phyloP scores from a whole-genome alignment of 2,329 filamentous ascomycete genomes.

The Pleoardoris graminearum region DNA sequence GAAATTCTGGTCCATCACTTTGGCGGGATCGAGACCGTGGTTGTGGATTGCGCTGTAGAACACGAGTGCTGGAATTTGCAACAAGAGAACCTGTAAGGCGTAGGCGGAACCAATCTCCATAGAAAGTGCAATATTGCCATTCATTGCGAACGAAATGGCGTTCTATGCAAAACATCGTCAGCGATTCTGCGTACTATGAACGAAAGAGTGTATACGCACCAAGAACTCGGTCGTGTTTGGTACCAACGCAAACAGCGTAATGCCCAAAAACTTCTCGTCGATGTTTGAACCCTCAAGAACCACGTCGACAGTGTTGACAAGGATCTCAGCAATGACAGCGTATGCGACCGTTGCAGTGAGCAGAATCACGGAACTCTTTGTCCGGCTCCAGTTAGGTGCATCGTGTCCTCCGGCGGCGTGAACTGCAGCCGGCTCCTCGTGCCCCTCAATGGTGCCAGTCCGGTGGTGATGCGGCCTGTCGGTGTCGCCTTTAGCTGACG shows the following conservation, averaged over 20 bases:
- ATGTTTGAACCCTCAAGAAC: slow-evolving; percentile 88
- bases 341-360: slow-evolving; percentile 89
- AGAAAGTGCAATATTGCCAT: slow-evolving; percentile 95
- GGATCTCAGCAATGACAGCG: slow-evolving; percentile 94
- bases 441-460: slow-evolving; percentile 46
- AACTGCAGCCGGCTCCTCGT: slow-evolving; percentile 54
- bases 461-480: slow-evolving; percentile 46
- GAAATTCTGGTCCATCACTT: slow-evolving; percentile 68
- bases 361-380: slow-evolving; percentile 87
- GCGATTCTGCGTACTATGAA: no score
- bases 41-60: slow-evolving; percentile 82
- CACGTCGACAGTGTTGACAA: slow-evolving; percentile 97
- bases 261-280: slow-evolving; percentile 95
- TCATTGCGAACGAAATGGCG: slow-evolving; percentile 99
- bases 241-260: slow-evolving; percentile 93
- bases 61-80: slow-evolving; percentile 92
- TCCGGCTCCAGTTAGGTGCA: slow-evolving; percentile 96
- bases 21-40: slow-evolving; percentile 56
- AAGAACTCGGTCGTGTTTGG: slow-evolving; percentile 98
- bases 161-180: slow-evolving; percentile 68
- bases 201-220: slow-evolving; percentile 64
- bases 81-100: slow-evolving; percentile 89
- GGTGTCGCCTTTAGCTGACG: slow-evolving; percentile 39
- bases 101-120: slow-evolving; percentile 99
- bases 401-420: slow-evolving; percentile 71